Base-by-base conservation (phyloP, 1,284 basidiomycete species). In the Cutaneotrichosporon sp. region DNA sequence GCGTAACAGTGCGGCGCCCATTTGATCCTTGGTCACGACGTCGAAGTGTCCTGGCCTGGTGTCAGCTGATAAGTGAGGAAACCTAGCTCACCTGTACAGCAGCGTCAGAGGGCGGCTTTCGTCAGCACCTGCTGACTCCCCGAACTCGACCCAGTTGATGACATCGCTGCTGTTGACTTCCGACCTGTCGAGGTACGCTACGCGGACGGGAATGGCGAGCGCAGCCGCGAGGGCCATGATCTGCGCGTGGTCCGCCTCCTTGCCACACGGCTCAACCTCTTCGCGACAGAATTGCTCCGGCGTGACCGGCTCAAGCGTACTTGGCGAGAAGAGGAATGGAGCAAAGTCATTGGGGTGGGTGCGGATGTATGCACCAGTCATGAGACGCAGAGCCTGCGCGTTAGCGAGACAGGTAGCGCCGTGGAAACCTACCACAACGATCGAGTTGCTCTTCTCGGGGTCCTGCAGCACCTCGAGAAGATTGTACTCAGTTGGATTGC, bases 221-320 rank as follows among this genome's bases (percentile, higher is more conserved):
- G 84, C 86, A 41, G 82, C 78, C 12, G 84, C 81, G 7, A 94
- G 78, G 1, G 90, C 90, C 52, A 82, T 82, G 60, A 93, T 87
- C 65, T 90, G 87, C 19, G 88, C 83, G 62, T 93, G 85, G 62
- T 93, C 90, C 83, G 89, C 89, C 77, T 93, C 89, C 66, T 84
- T 86, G 14, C 87, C 85, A 43, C 83, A 79, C 1, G 87, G 83
- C 60, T 92, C 88, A 26, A 93, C 89, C 58, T 85, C 83, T 42
- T 79, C 77, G 61, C 83, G 79, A 67, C 88, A 90, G 71, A 91
- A 93, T 10, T 81, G 79, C 7, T 79, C 77, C 5, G 84, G 76
- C 3, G 77, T 75, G 64, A 88, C 79, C 3, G 72, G 78, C 43
- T 83, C 80, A 32, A 81, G 82, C 0, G 82, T 81, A 35, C 86